Evolutionary conservation across 2,329 filamentous ascomycete species (phyloP).

Genomic region (Paecilomyces sp.): DNA sequence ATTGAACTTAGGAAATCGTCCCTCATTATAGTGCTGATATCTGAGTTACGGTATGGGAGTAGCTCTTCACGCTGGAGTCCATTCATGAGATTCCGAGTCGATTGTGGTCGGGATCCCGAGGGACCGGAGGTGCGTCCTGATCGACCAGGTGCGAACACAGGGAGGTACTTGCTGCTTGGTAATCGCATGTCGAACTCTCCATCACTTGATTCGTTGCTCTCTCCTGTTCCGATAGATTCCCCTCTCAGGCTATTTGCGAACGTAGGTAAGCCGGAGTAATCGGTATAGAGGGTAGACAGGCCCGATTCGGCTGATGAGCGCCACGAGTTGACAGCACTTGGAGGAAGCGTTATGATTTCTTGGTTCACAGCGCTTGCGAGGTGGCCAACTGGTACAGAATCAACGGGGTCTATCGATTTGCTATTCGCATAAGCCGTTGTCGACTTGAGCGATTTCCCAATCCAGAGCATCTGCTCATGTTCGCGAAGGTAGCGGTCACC

Average conservation of each 20-base stretch:
- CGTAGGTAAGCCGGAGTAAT: slow-evolving; percentile 13
- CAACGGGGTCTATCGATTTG: slow-evolving; percentile 15
- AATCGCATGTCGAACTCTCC: slow-evolving; percentile 22
- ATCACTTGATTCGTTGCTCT: slow-evolving; percentile 23
- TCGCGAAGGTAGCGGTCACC: slow-evolving; percentile 55
- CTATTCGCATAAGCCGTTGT: slow-evolving; percentile 21
- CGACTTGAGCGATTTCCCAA: slow-evolving; percentile 30
- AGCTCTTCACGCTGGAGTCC: slow-evolving; percentile 26
- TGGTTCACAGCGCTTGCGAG: slow-evolving; percentile 22
- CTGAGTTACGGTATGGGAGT: slow-evolving; percentile 30
- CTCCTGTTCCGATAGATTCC: slow-evolving; percentile 19
- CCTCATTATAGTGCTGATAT: slow-evolving; percentile 26
- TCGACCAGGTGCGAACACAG: slow-evolving; percentile 25
- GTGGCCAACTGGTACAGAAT: slow-evolving; percentile 18
- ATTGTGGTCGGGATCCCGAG: slow-evolving; percentile 8
- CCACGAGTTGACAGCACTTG: slow-evolving; percentile 26
- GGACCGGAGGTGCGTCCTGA: slow-evolving; percentile 8
- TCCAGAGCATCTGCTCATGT: slow-evolving; percentile 56
- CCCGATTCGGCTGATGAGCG: slow-evolving; percentile 24
- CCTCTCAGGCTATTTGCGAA: slow-evolving; percentile 8
- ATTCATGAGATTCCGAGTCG: slow-evolving; percentile 12
- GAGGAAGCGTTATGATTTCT: slow-evolving; percentile 28
- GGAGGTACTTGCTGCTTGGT: slow-evolving; percentile 14
- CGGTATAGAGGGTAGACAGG: slow-evolving; percentile 23
- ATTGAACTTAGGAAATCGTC: slow-evolving; percentile 26